Base-by-base conservation (phyloP, 2,329 filamentous ascomycete species). In the Colletotrichum siamense region DNA sequence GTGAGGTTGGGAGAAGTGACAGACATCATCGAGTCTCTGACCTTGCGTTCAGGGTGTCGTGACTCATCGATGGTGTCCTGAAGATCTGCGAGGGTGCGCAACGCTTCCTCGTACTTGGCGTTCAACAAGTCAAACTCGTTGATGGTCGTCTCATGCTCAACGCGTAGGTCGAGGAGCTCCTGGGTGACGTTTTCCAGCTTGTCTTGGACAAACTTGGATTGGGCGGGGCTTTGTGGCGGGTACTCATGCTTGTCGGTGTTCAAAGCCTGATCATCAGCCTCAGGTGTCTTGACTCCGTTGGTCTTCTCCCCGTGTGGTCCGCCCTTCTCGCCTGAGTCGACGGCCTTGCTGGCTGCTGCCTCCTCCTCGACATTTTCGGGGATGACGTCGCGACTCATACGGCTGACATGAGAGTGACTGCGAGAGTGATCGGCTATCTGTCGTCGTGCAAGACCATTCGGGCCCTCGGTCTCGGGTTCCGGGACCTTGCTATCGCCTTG, bases 141-240 rank as follows among this genome's bases (percentile, higher is more conserved):
- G 22, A 98, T 83, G 0, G 95, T 96, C 10, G 90, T 89, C 83
- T 99, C 96, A 81, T 99, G 97, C 84, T 98, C 96, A 55, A 98
- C 93, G 18, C 95, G 94, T 68, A 99, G 91, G 80, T 97, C 95
- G 73, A 98, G 91, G 3, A 99, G 92, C 85, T 99, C 97, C 83
- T 98, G 95, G 0, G 94, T 97, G 55, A 99, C 94, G 52, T 90
- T 94, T 81, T 99, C 96, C 16, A 99, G 91, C 86, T 99, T 98
- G 83, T 99, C 96, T 8, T 95, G 94, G 69, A 98, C 95, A 80
- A 96, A 96, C 78, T 94, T 94, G 61, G 92, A 94, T 83, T 98
- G 96, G 0, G 95, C 94, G 16, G 95, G 93, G 82, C 92, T 97
- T 77, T 91, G 91, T 15, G 91, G 88, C 1, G 89, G 85, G 61